Evolutionary conservation across 305 asterid species (phyloP), one percentile per base, ranked within the genome.

Genomic region (Fraxinus nigra): DNA sequence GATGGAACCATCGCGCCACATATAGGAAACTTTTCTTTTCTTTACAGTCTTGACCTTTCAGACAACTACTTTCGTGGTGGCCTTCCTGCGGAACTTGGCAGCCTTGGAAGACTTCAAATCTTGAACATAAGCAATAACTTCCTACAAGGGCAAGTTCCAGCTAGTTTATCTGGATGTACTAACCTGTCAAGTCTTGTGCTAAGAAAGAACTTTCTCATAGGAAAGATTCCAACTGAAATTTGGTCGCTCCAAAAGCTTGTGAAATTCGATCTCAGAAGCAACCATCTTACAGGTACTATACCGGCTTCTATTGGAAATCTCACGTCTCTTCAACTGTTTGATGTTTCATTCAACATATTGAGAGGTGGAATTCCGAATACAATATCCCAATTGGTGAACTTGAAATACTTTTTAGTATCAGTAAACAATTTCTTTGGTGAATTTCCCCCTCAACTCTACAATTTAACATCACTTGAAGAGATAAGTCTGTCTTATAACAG

Each of bases 231-330:
- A 67, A 14, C 79, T 7, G 79, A 85, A 59, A 82, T 89, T 16
- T 89, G 91, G 51, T 78, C 77, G 24, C 51, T 89, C 1, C 33
- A 75, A 18, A 72, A 80, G 63, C 90, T 85, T 26, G 61, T 34
- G 13, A 61, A 13, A 26, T 69, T 89, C 79, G 63, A 73, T 75
- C 83, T 90, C 28, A 79, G 82, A 72, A 86, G 67, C 86, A 90
- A 89, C 86, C 82, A 87, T 40, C 85, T 90, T n/a, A 86, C 88
- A 81, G 90, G 93, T 80, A 69, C 56, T 6, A 30, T 89, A 7
- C 88, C 92, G 4, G 76, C 86, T 59, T 83, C 90, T 72, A 40
- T 87, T 43, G 90, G 90, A 48, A 90, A 87, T 51, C 86, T 86
- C 32, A 76, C 92, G 0, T 84, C 82, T 78, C 78, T 88, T 6